Base-by-base conservation (phyloP, 352 stramenopile genomes). In the Phytophthora sp. region DNA sequence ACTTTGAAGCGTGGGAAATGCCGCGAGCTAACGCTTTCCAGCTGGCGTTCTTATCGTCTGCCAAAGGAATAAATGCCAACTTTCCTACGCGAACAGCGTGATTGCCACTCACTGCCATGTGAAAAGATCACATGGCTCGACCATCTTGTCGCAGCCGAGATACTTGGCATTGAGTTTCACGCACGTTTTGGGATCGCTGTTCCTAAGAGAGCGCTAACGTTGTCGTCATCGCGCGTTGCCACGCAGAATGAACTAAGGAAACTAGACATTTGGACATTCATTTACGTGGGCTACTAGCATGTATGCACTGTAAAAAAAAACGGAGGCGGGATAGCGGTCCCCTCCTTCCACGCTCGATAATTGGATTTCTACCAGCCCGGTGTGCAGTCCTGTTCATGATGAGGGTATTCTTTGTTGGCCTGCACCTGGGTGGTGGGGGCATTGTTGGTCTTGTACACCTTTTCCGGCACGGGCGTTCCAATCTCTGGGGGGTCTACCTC, bases 331-430 rank as follows among this genome's bases (percentile, higher is more conserved):
- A n/a, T 21, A n/a, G 4, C 2, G 32, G 32, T 18, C 3, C 13
- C 32, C n/a, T 20, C 11, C 15, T 37, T 15, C 31, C 32, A 5
- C 13, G 1, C 7, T 39, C n/a, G n/a, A n/a, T n/a, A n/a, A n/a
- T 18, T 39, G 5, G 4, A 20, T 18, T 13, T n/a, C 32, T 57
- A 69, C n/a, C 48, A 54, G 38, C 30, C 38, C n/a, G 53, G 11
- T 2, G 56, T 28, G 39, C 61, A 69, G 44, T 69, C 61, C 37
- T 64, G 34, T 6, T 18, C 30, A 10, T 57, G 21, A 12, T 55
- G 6, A 11, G 23, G 20, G 13, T 39, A 43, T 6, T 45, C 35
- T n/a, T n/a, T n/a, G 26, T 26, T 45, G 18, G 9, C 26, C 35
- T 43, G 20, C 18, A 35, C 31, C 15, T 60, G 32, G 5, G 23